Base-by-base conservation (phyloP, 441 rosid species). In the Manihot esculenta region DNA sequence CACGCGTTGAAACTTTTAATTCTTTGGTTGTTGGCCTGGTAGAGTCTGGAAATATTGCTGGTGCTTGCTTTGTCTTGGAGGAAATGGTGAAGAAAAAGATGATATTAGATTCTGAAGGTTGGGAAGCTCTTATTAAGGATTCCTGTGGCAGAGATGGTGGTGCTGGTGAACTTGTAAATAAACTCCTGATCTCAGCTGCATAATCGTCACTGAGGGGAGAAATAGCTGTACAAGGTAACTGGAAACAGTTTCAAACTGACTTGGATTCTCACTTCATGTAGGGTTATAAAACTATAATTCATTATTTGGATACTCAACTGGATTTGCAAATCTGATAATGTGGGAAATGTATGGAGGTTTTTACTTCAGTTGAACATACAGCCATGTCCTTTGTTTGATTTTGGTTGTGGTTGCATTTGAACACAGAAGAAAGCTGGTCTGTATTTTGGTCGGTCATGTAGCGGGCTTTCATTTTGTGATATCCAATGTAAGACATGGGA, bases 1-100 rank as follows among this genome's bases (percentile, higher is more conserved):
- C 98, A 2, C 85, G 82, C 7, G 71, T 74, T 20, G 88, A 80
- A 73, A 84, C 92, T 2, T 85, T 88, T 71, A 70, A 60, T 26
- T 69, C 69, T 72, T 68, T 88, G 80, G 72, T 84, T 80, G 63
- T 59, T 45, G 98, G 97, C 54, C 67, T 90, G 62, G 68, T 87
- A 27, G 78, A 58, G 79, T 63, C 76, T 23, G 97, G 92, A 50
- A 88, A 87, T 58, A 24, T 78, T 30, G 88, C 83, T 44, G 87
- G 78, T 35, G 96, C 86, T 41, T 82, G 81, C 81, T 88, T 85
- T 81, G 88, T 87, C 59, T 76, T 91, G 74, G 89, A 84, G 85
- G 92, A 86, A 66, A 91, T 91, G 92, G 82, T 72, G 77, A 89
- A 88, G 81, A 87, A 89, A 79, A 77, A 81, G 18, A 23, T 93